phyloP scores from a whole-genome alignment of 192 early-diverging fungal species.

The Linnemannia elongata region DNA sequence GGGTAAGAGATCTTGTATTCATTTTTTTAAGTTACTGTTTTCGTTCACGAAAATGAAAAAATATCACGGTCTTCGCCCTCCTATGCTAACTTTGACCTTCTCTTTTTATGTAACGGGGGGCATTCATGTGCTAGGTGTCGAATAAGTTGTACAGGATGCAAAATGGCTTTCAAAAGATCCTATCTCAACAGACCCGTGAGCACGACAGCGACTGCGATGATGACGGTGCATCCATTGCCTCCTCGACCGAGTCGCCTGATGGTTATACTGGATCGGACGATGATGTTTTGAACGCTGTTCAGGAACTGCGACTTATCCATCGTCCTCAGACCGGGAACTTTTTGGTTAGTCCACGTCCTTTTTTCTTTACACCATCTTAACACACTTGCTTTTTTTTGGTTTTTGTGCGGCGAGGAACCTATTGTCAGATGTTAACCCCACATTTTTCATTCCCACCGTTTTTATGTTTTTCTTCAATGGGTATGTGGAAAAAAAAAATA shows the following conservation, averaged over 20 bases:
- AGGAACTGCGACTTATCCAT: conserved; percentile 30
- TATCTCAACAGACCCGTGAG: neutral
- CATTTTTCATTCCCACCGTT: neutral
- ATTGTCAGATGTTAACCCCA: too few relatives aligned
- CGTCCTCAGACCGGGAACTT: conserved; percentile 36
- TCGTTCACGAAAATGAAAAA: neutral
- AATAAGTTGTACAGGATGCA: conserved; percentile 19
- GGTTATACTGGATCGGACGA: neutral
- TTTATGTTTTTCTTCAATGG: neutral
- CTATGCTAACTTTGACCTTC: neutral
- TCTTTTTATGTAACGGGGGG: neutral
- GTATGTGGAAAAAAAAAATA: neutral
- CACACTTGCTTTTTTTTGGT: neutral
- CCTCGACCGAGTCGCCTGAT: neutral
- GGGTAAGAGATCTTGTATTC: neutral
- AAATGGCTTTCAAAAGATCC: conserved; percentile 17
- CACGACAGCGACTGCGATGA: neutral
- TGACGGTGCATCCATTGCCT: neutral
- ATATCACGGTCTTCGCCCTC: conserved; percentile 19
- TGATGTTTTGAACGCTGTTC: neutral
- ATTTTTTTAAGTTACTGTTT: neutral
- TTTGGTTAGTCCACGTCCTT: neutral
- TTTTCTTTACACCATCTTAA: neutral
- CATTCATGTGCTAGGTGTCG: conserved; percentile 15
- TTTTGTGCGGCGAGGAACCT: neutral